Evolutionary conservation across 495 filamentous ascomycete species (phyloP), one percentile per base, ranked within the genome.

Genomic region (Glutinoglossum americanum): DNA sequence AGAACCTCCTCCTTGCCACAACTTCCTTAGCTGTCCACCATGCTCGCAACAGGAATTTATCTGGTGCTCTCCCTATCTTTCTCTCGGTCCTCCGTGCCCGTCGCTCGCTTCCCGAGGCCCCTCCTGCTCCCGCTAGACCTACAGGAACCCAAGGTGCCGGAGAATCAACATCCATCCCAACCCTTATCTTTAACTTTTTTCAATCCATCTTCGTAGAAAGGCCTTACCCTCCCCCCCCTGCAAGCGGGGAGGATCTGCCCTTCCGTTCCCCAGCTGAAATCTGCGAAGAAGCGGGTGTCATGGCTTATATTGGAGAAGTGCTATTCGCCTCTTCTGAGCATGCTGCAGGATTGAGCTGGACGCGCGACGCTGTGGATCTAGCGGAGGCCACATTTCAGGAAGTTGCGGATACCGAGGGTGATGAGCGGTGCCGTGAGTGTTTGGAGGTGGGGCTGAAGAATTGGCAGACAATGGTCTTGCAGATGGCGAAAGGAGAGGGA

Each of bases 301-400:
- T 89, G 80, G 76, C 84, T 21, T 87, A 94, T 68, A 88, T 98
- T 58, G 93, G 90, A 57, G 92, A 98, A 71, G 89, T 97, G 60
- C 69, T 98, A 51, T 97, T 83, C 71, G 77, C 87, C 0, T 76
- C 76, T 8, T 73, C 75, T 13, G 70, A 67, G 4, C 41, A 55
- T 1, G 57, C 56, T 3, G 39, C 54, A 7, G 89, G 87, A 0
- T 73, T 96, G 9, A 76, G 77, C 56, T 94, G 89, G 89, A 92
- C 83, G 11, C 80, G 85, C 56, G 84, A 90, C 59, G 85, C 83
- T 30, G 85, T 89, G 55, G 84, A 89, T 62, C 67, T 76, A 25
- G 76, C 80, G 19, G 80, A 83, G 58, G 73, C 77, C 61, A 57
- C 19, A 19, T 63, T n/a, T 57, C 74, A 79, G 59, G 73, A 74